These are phyloP conservation scores for Gossypium arboreum DNA, from an alignment of 345 rosid genomes.

Conservation along the genomic window DNA sequence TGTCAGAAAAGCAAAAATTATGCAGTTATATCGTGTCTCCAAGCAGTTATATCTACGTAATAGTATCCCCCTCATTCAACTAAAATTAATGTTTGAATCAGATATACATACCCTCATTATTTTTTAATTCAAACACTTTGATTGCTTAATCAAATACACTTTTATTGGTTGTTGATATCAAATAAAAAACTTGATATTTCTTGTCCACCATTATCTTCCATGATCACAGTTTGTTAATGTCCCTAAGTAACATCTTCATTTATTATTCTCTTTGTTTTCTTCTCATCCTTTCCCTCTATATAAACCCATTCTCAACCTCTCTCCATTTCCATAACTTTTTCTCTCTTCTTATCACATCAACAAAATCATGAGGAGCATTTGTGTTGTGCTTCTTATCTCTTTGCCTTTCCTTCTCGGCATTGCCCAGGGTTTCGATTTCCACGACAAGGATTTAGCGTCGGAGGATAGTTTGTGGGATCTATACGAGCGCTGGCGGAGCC, in stretches of 20 bases:
- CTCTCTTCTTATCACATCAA: not conserved
- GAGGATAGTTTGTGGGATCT: slow-evolving; percentile 72
- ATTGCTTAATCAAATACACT: not conserved
- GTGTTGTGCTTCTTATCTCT: slow-evolving; percentile 27
- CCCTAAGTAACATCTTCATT: slow-evolving; percentile 42
- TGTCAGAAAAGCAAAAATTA: not conserved
- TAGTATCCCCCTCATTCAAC: too few species aligned
- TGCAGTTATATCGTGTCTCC: not conserved
- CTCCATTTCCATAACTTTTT: slow-evolving; percentile 4
- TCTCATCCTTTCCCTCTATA: slow-evolving; percentile 27
- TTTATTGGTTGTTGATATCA: not conserved
- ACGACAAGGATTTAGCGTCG: slow-evolving; percentile 53
- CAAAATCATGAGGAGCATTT: slow-evolving; percentile 22
- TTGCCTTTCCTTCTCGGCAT: slow-evolving; percentile 40
- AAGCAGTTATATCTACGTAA: too few species aligned
- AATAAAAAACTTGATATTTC: not conserved
- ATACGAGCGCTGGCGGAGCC: slow-evolving; percentile 86
- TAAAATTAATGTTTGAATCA: too few species aligned
- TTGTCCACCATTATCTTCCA: slow-evolving; percentile 3
- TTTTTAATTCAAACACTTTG: not conserved
- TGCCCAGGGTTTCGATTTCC: slow-evolving; percentile 56
- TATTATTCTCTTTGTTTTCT: slow-evolving; percentile 7
- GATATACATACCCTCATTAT: too few species aligned
- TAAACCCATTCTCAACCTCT: slow-evolving; percentile 10
- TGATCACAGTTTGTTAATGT: slow-evolving; percentile 26